Evolutionary conservation across 306 rosid species (phyloP).

Genomic region (Cajanus cajan): DNA sequence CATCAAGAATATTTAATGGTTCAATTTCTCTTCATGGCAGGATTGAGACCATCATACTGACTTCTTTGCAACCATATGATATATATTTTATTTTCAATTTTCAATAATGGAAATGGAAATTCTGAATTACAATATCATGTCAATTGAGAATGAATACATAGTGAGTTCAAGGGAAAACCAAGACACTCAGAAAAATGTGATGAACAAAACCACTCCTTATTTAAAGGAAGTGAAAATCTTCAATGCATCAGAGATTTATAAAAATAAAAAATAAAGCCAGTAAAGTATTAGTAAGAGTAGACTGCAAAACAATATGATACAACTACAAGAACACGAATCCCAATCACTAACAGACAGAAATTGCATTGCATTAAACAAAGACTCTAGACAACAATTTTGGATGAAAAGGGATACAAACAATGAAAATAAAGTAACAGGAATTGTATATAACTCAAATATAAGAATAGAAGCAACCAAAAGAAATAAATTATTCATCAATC

Average conservation of each 20-base stretch:
- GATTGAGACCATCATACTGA: background rate
- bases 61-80: background rate
- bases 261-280: background rate
- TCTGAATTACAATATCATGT: background rate
- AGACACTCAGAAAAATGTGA: background rate
- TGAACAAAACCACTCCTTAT: background rate
- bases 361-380: background rate
- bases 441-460: background rate
- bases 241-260: background rate
- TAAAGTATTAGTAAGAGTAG: background rate
- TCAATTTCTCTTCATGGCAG: background rate
- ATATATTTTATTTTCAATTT: background rate
- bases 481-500: background rate
- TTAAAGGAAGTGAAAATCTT: background rate
- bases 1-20: background rate
- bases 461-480: slow-evolving; percentile 2
- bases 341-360: background rate
- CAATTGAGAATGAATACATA: background rate
- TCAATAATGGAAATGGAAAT: background rate
- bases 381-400: background rate
- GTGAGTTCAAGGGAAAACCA: slow-evolving; percentile 9
- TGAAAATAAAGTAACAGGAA: background rate
- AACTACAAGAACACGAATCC: slow-evolving; percentile 6
- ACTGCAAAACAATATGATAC: background rate
- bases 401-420: background rate